Conservation (phyloP, 306 rosid genomes). For the Trifolium repens region DNA sequence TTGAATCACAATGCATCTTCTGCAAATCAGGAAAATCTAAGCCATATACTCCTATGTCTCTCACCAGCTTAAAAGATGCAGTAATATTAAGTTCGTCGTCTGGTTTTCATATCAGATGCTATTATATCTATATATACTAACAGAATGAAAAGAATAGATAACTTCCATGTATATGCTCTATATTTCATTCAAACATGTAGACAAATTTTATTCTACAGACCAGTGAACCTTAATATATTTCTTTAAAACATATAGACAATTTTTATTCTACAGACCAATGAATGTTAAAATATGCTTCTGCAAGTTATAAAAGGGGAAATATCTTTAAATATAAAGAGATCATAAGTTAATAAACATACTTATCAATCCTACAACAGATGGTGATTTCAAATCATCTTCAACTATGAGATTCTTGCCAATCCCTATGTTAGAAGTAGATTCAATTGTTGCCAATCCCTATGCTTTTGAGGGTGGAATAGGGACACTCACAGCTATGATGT, state of each 20-base stretch:
- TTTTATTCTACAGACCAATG: too few species aligned
- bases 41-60: neutral
- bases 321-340: slow-evolving; percentile 8
- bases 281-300: neutral
- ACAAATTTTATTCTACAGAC: slow-evolving; percentile 1
- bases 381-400: slow-evolving; percentile 83
- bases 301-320: neutral
- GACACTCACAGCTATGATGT: too few species aligned
- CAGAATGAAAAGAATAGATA: too few species aligned
- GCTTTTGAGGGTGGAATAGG: too few species aligned
- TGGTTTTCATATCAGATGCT: slow-evolving; percentile 27
- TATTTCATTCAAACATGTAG: slow-evolving; percentile 4
- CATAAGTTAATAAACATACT: slow-evolving; percentile 48
- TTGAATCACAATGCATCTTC: too few species aligned
- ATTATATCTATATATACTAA: too few species aligned
- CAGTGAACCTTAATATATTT: neutral
- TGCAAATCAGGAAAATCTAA: slow-evolving; percentile 31
- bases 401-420: slow-evolving; percentile 72
- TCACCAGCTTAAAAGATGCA: slow-evolving; percentile 18
- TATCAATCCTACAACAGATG: slow-evolving; percentile 64
- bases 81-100: slow-evolving; percentile 2
- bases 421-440: slow-evolving; percentile 63
- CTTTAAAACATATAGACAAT: too few species aligned
- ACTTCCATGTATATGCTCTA: neutral
- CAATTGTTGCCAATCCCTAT: too few species aligned